A percentile compares a stretch with the other conserved stretches of the same genome.
These are phyloP conservation scores for Thalassiosira exigua DNA, from an alignment of 352 stramenopile species.

Conservation along the genomic window DNA sequence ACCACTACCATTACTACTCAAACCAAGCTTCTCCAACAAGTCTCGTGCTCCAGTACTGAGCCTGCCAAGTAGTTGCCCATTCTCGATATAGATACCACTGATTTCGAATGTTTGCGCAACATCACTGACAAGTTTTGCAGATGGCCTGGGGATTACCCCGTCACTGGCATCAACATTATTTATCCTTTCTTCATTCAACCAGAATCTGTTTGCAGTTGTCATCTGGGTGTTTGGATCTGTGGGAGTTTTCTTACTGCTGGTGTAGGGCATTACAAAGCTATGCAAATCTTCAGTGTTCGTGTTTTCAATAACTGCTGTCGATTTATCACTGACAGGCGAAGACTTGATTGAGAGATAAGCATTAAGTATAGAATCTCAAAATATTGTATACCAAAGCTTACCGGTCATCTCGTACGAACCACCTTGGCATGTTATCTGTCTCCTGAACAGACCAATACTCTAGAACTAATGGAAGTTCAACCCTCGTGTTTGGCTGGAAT, in stretches of 20 bases:
- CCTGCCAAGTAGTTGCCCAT: conserved; percentile 7
- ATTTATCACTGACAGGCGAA: too few species aligned
- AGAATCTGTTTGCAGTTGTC: conserved; percentile 11
- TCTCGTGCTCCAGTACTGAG: conserved; percentile 3
- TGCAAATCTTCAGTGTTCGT: conserved; percentile 20
- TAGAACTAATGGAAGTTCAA: conserved; percentile 11
- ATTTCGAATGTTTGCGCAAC: conserved; percentile 12
- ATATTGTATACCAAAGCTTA: too few species aligned
- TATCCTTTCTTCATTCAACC: background rate
- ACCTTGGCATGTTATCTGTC: conserved; percentile 36
- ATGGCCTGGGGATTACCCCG: conserved; percentile 14
- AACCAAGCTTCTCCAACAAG: conserved; percentile 8
- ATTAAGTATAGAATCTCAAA: too few species aligned
- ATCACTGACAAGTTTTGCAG: background rate
- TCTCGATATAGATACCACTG: background rate
- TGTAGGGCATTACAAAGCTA: conserved; percentile 19
- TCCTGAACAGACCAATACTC: conserved; percentile 39
- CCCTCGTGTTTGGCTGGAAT: conserved; percentile 10
- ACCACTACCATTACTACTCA: too few species aligned
- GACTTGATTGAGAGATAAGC: too few species aligned
- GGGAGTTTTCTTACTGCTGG: conserved; percentile 17
- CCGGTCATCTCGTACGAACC: conserved; percentile 12
- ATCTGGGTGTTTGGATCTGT: conserved; percentile 18
- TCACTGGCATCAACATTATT: background rate
- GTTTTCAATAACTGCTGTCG: conserved; percentile 17